Base-by-base conservation (phyloP, 306 rosid species). In the Myrica gale region DNA sequence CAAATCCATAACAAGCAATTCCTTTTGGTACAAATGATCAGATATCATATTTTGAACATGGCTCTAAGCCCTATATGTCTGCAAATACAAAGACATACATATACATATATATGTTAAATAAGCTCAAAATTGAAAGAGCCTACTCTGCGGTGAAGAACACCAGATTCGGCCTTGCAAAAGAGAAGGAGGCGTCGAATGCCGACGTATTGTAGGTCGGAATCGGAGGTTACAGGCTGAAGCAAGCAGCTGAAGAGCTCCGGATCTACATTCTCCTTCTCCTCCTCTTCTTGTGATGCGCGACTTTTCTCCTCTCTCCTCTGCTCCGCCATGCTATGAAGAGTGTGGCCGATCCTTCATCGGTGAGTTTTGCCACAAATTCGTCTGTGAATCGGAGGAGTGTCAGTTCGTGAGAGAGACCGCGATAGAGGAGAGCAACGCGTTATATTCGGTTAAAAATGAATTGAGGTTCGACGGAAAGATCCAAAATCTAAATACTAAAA, bases 161-260 rank as follows among this genome's bases (percentile, higher is more conserved):
- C 90, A 78, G 90, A 82, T 76, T 84, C 90, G 21, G 92, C 88
- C 86, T 90, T 92, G 69, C 87, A 85, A 62, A 74, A 73, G 68
- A 92, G 94, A 7, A 92, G 96, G 73, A 92, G 84, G 74, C 98
- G 98, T 12, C 96, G 96, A 80, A 87, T 62, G 79, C 94, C 94
- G 54, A 89, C 42, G 84, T 92, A 90, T 0, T 85, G 73, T 50
- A 89, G 79, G 86, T 92, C 91, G 52, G 79, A 65, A 71, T 88
- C 87, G 8, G 87, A 75, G 47, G 75, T 84, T 71, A 69, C 61
- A 52, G 96, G 96, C 76, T 92, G 98, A 67, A 92, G 90, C 84
- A 90, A 73, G 79, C 94, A 90, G 86, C 96, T 80, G 83, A 89
- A 82, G 47, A 87, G 58, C 53, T 88, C 92, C 13, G 87, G 92